phyloP scores from a whole-genome alignment of 2,329 filamentous ascomycete genomes.

The Chaetomium globosum region DNA sequence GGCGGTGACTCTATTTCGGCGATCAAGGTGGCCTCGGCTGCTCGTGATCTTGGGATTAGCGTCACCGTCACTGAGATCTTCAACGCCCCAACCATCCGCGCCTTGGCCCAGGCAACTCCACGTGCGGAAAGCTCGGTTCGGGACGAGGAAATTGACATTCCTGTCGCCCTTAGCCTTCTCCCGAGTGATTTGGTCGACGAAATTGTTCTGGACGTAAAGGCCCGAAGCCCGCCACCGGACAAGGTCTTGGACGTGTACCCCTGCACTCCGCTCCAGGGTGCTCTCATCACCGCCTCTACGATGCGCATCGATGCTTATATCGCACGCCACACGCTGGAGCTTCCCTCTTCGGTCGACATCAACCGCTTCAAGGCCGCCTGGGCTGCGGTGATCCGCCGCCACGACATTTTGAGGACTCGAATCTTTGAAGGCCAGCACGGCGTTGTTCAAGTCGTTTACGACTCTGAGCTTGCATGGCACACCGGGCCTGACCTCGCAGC shows the following conservation, averaged over 20 bases:
- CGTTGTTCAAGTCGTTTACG: constrained; percentile 17
- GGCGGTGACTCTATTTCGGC: constrained; percentile 55
- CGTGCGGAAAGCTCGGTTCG: not conserved
- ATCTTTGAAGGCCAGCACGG: constrained; percentile 20
- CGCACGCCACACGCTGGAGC: constrained; percentile 14
- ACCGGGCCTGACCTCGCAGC: not conserved
- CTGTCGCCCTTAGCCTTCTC: constrained; percentile 18
- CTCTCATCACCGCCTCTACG: constrained; percentile 18
- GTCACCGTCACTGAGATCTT: constrained; percentile 53
- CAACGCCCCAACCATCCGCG: constrained; percentile 28
- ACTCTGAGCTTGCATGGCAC: constrained; percentile 1
- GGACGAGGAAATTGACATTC: constrained; percentile 16
- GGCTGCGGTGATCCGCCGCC: constrained; percentile 4
- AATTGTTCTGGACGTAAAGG: constrained; percentile 16
- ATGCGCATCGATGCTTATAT: constrained; percentile 20
- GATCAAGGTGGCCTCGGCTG: constrained; percentile 53
- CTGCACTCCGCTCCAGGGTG: constrained; percentile 24
- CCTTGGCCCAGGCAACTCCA: not conserved
- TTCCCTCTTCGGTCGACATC: constrained; percentile 16
- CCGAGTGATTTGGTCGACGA: constrained; percentile 20
- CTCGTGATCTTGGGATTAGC: constrained; percentile 43
- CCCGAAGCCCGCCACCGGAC: not conserved
- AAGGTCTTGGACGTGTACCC: constrained; percentile 23
- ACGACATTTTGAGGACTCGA: constrained; percentile 19
- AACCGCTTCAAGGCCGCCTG: constrained; percentile 21